These are phyloP conservation scores for Fomitopsis pulvina DNA, from an alignment of 768 basidiomycete species.

Conservation along the genomic window DNA sequence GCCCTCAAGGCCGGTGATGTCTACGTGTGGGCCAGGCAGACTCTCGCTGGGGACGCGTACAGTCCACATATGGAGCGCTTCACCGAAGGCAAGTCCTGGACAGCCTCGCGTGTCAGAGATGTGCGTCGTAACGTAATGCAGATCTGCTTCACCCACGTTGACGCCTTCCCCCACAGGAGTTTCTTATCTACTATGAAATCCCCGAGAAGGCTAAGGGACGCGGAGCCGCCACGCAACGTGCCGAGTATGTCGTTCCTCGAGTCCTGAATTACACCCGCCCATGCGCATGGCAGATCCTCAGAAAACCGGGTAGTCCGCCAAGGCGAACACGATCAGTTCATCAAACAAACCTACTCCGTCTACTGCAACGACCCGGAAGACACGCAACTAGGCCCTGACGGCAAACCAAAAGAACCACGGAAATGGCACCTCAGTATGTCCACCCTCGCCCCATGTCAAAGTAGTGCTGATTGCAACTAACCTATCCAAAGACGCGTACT, in stretches of 20 bases:
- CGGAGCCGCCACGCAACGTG: slow-evolving; percentile 12
- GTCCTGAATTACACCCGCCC: not conserved
- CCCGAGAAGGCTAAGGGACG: slow-evolving; percentile 20
- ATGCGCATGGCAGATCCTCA: slow-evolving; percentile 21
- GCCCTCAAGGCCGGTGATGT: slow-evolving; percentile 46
- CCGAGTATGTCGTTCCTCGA: slow-evolving; percentile 14
- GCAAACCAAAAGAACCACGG: slow-evolving; percentile 27
- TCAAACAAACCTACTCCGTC: slow-evolving; percentile 83
- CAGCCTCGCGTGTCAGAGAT: slow-evolving; percentile 77
- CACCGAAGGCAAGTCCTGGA: slow-evolving; percentile 81
- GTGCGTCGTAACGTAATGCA: slow-evolving; percentile 8
- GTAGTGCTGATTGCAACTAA: slow-evolving; percentile 7
- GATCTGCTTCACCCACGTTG: not conserved
- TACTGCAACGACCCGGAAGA: slow-evolving; percentile 28
- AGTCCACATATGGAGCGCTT: slow-evolving; percentile 81
- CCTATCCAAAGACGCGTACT: slow-evolving; percentile 62
- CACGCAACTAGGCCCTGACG: slow-evolving; percentile 31
- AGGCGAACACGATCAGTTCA: slow-evolving; percentile 35
- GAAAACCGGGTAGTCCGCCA: slow-evolving; percentile 35
- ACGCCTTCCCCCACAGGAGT: slow-evolving; percentile 44
- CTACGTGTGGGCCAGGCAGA: slow-evolving; percentile 69
- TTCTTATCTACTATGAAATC: slow-evolving; percentile 75
- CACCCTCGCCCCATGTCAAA: slow-evolving; percentile 3
- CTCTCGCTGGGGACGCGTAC: slow-evolving; percentile 66
- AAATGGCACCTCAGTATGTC: slow-evolving; percentile 82